Conservation (phyloP, 306 rosid genomes). For the Elaeagnus macrophylla region DNA sequence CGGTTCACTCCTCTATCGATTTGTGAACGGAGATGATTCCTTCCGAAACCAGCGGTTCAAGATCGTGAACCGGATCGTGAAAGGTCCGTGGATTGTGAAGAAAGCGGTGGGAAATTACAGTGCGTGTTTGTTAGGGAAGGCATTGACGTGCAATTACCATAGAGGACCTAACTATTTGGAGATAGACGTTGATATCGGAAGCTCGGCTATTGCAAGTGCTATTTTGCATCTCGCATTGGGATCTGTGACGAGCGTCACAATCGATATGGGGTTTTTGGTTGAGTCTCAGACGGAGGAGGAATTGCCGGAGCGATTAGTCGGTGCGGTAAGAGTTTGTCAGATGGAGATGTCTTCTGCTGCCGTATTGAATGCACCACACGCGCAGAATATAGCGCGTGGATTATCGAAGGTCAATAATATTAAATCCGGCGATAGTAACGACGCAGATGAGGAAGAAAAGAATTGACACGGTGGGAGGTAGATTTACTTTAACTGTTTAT, state of each 20-base stretch:
- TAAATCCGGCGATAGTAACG: conserved; percentile 26
- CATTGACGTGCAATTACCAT: conserved; percentile 76
- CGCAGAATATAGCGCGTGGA: conserved; percentile 33
- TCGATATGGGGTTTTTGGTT: conserved; percentile 86
- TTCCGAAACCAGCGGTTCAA: conserved; percentile 83
- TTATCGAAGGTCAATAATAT: conserved; percentile 50
- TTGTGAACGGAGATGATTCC: conserved; percentile 63
- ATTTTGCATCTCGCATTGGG: conserved; percentile 73
- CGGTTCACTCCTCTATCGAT: conserved; percentile 61
- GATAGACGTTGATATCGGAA: conserved; percentile 85
- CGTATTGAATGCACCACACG: conserved; percentile 32
- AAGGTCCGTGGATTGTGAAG: conserved; percentile 92
- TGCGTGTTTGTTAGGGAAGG: conserved; percentile 79
- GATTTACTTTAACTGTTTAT: not conserved
- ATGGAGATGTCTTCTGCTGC: conserved; percentile 77
- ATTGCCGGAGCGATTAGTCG: conserved; percentile 69
- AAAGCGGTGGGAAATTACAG: conserved; percentile 75
- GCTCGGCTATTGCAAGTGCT: conserved; percentile 78
- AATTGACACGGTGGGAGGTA: not conserved
- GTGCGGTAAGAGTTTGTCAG: conserved; percentile 81
- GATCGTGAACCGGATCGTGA: conserved; percentile 84
- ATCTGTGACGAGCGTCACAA: conserved; percentile 65
- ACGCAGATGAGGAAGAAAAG: conserved; percentile 3
- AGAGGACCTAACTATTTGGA: conserved; percentile 66
- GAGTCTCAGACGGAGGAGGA: conserved; percentile 82